Evolutionary conservation across 441 rosid species (phyloP), one percentile per base, ranked within the genome.

Genomic region (Euphorbia celastroides): DNA sequence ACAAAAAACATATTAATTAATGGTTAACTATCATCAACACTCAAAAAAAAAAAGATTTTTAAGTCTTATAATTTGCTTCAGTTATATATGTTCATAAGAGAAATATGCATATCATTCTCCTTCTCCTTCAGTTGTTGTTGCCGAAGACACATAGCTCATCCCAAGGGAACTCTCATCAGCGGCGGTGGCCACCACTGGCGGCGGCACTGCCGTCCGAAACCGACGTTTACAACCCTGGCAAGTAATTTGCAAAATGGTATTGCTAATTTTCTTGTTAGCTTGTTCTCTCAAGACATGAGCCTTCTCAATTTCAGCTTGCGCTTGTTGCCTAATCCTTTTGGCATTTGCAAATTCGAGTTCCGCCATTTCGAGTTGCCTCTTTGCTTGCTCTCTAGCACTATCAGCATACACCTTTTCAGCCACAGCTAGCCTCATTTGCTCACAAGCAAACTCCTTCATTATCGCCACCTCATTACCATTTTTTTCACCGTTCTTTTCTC

Each of bases 131-230:
- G 93, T 34, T 34, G 38, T 89, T 57, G 85, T 84, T 16, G 86
- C 93, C 11, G 93, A 90, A 19, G 98, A 93, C 88, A 90, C 78
- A 79, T 90, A 93, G 80, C 98, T 93, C 74, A 85, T 74, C 19
- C 82, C 97, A 27, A 91, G 81, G 3, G 94, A 88, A 20, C 90
- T 89, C 77, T 92, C 94, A n/a, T 89, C 92, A n/a, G n/a, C n/a
- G 2, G 85, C 81, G 1, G 84, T 70, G n/a, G 78, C 76, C n/a
- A 75, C 73, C 44, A 57, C 42, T 7, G 73, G 57, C 32, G 76
- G 67, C 32, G 75, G 66, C 10, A 78, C 70, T 1, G 81, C 67
- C 12, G 88, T 74, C 63, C 82, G 87, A 70, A 89, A 87, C 31
- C 81, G 93, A 20, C 78, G 86, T 79, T 88, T 92, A 75, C 99